Conservation (phyloP, 805 yeast genomes). For the Saturnispora galanensis region DNA sequence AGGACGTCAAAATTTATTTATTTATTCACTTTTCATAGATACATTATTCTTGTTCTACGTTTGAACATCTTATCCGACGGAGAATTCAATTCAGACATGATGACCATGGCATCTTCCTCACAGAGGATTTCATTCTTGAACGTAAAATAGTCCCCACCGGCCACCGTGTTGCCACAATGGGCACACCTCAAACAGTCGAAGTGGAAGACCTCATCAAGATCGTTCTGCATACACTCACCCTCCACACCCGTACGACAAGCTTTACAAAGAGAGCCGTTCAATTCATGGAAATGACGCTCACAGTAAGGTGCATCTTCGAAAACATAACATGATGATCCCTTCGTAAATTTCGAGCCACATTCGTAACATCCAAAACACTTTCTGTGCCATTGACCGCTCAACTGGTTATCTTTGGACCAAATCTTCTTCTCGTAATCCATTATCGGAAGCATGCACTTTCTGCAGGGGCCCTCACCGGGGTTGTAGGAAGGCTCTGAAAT, state of each 20-base stretch:
- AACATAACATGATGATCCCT: constrained; percentile 63
- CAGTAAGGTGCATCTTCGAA: constrained; percentile 76
- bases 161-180: constrained; percentile 43
- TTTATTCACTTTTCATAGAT: constrained; percentile 12
- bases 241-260: constrained; percentile 71
- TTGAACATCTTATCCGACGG: constrained; percentile 18
- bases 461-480: constrained; percentile 75
- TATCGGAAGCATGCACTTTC: constrained; percentile 55
- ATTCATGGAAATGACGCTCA: constrained; percentile 61
- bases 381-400: constrained; percentile 92
- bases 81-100: constrained; percentile 11
- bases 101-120: constrained; percentile 31
- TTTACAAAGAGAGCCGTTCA: constrained; percentile 67
- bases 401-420: constrained; percentile 74
- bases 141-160: constrained; percentile 42
- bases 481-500: not conserved
- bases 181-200: constrained; percentile 59
- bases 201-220: constrained; percentile 64
- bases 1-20: not conserved
- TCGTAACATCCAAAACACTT: constrained; percentile 67
- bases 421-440: constrained; percentile 47
- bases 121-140: constrained; percentile 41
- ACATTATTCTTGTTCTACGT: constrained; percentile 26
- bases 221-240: constrained; percentile 82
- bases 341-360: constrained; percentile 51